A percentile compares a stretch with the other conserved stretches of the same genome.
phyloP scores from a whole-genome alignment of 805 yeast genomes.

The Candida ponderosae region DNA sequence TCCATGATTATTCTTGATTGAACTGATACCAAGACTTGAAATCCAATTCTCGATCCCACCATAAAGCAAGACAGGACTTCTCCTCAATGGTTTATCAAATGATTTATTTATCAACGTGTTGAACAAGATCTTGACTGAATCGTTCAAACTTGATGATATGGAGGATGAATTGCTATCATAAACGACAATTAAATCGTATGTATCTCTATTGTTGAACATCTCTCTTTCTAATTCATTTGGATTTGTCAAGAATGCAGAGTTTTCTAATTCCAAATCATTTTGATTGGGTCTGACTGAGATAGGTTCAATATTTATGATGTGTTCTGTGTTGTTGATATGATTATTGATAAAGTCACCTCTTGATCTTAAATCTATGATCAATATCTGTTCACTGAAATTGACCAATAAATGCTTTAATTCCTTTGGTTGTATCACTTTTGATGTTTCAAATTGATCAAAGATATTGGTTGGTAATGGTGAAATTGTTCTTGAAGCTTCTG shows the following conservation, averaged over 20 bases:
- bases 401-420: slow-evolving; percentile 8
- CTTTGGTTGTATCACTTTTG: slow-evolving; percentile 2
- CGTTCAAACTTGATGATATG: slow-evolving; percentile 1
- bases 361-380: slow-evolving; percentile 70
- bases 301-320: slow-evolving; percentile 74
- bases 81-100: slow-evolving; percentile 26
- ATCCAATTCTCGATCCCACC: slow-evolving; percentile 52
- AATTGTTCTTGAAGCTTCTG: neutral
- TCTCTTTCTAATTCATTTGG: slow-evolving; percentile 43
- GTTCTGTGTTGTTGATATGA: slow-evolving; percentile 48
- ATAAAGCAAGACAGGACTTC: slow-evolving; percentile 35
- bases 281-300: slow-evolving; percentile 40
- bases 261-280: slow-evolving; percentile 62
- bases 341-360: slow-evolving; percentile 49
- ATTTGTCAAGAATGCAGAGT: slow-evolving; percentile 45
- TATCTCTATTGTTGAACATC: slow-evolving; percentile 43
- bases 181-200: slow-evolving; percentile 56
- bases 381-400: slow-evolving; percentile 19
- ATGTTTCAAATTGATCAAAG: neutral
- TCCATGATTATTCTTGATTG: slow-evolving; percentile 15
- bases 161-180: slow-evolving; percentile 23
- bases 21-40: slow-evolving; percentile 10
- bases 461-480: neutral
- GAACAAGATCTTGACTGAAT: slow-evolving; percentile 7
- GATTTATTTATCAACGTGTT: slow-evolving; percentile 28